Percentiles rank a stretch among this genome's conserved stretches.
These are phyloP conservation scores for Termitomyces sp. DNA, from an alignment of 768 basidiomycete genomes.

Conservation along the genomic window DNA sequence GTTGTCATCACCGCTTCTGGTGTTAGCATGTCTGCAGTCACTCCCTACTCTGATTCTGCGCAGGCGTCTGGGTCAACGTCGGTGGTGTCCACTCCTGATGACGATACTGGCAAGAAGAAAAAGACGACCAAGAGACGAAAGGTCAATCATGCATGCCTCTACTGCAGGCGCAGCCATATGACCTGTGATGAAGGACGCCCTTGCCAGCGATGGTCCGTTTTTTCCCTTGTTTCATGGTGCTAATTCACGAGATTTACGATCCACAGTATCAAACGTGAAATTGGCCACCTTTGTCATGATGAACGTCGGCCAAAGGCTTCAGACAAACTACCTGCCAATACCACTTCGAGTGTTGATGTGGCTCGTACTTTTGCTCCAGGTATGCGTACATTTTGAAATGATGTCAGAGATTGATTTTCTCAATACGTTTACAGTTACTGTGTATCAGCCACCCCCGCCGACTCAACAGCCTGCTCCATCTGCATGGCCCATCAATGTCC, in stretches of 20 bases:
- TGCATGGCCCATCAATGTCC: constrained; percentile 52
- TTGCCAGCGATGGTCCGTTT: constrained; percentile 88
- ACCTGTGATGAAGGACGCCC: constrained; percentile 88
- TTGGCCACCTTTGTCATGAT: constrained; percentile 92
- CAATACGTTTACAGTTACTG: constrained; percentile 26
- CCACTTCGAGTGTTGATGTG: constrained; percentile 25
- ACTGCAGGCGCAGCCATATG: constrained; percentile 92
- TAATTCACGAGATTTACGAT: background rate
- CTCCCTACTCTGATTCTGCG: constrained; percentile 7
- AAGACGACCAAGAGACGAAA: constrained; percentile 70
- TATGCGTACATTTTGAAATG: constrained; percentile 20
- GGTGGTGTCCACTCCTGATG: background rate
- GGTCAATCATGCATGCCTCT: constrained; percentile 91
- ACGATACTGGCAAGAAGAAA: constrained; percentile 22
- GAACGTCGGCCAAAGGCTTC: constrained; percentile 59
- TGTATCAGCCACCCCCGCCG: constrained; percentile 32
- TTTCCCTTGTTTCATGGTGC: constrained; percentile 8
- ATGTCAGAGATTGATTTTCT: background rate
- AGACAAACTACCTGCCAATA: constrained; percentile 37
- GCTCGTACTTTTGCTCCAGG: constrained; percentile 44
- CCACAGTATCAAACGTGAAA: constrained; percentile 89
- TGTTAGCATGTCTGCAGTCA: constrained; percentile 7
- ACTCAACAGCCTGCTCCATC: constrained; percentile 27
- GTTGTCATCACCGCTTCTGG: background rate
- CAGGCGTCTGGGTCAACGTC: constrained; percentile 3